Evolutionary conservation across 345 rosid species (phyloP).

Genomic region (Nasturtium officinale): DNA sequence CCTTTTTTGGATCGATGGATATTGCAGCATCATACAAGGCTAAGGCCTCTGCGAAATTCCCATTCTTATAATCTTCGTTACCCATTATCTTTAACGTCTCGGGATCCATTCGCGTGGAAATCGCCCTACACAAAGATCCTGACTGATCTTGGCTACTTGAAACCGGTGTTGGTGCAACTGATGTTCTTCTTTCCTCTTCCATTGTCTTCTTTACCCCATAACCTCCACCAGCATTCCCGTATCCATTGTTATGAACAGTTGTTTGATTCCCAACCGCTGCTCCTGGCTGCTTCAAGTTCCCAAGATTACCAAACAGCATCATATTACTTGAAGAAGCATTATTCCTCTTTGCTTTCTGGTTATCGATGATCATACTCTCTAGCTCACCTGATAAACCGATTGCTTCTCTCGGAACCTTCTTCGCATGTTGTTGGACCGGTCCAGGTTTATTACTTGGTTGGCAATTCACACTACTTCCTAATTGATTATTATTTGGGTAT

Average conservation of each 20-base stretch:
- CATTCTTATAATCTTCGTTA: constrained; percentile 92
- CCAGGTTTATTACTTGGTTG: constrained; percentile 34
- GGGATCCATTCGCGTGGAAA: constrained; percentile 92
- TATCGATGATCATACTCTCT: constrained; percentile 74
- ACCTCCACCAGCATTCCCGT: constrained; percentile 46
- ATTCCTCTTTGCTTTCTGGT: constrained; percentile 58
- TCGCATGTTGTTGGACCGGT: constrained; percentile 44
- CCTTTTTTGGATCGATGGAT: constrained; percentile 76
- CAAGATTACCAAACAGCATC: constrained; percentile 77
- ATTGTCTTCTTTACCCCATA: constrained; percentile 56
- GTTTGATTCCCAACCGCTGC: constrained; percentile 44
- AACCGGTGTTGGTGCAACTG: constrained; percentile 20
- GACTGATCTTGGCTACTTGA: constrained; percentile 35
- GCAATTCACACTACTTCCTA: constrained; percentile 23
- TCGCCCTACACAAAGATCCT: constrained; percentile 71
- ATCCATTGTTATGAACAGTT: constrained; percentile 41
- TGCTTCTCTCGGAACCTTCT: constrained; percentile 57
- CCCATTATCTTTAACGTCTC: constrained; percentile 91
- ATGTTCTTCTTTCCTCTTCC: constrained; percentile 43
- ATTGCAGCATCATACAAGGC: constrained; percentile 92
- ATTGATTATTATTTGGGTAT: constrained; percentile 31
- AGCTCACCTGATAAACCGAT: constrained; percentile 83
- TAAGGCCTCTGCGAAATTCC: constrained; percentile 77
- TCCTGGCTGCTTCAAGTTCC: constrained; percentile 71
- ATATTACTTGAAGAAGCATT: constrained; percentile 71